These are phyloP conservation scores for Botrytis hyacinthi DNA, from an alignment of 2,329 filamentous ascomycete species.

Conservation along the genomic window DNA sequence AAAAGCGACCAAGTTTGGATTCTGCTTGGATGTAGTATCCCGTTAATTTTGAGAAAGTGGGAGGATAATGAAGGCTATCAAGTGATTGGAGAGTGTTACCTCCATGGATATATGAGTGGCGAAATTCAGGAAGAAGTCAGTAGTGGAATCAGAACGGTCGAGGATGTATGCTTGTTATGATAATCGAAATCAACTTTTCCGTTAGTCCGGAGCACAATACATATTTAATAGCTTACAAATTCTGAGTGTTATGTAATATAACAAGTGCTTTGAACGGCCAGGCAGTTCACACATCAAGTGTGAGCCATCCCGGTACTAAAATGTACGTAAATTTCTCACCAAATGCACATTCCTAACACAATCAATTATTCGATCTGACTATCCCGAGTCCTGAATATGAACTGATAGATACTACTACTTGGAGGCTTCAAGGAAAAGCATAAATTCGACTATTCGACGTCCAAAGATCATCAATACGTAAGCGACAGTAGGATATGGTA, in stretches of 20 bases:
- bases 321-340: too few relatives aligned
- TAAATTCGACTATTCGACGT: neutral
- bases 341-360: too few relatives aligned
- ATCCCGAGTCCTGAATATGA: too few relatives aligned
- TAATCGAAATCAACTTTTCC: neutral
- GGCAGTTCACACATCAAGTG: too few relatives aligned
- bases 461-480: neutral
- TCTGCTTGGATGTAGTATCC: constrained; percentile 27
- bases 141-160: neutral
- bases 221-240: neutral
- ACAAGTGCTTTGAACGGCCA: neutral
- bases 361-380: too few relatives aligned
- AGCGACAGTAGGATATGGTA: neutral
- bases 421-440: neutral
- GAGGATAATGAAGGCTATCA: constrained; percentile 6
- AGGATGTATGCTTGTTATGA: constrained; percentile 15
- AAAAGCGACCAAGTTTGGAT: constrained; percentile 27
- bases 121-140: constrained; percentile 16
- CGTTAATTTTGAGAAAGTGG: constrained; percentile 24
- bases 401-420: neutral
- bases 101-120: constrained; percentile 28
- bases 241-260: too few relatives aligned
- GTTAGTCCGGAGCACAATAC: constrained; percentile 3
- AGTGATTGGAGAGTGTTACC: constrained; percentile 28
- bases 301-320: too few relatives aligned